A percentile compares a stretch with the other conserved stretches of the same genome.
Evolutionary conservation across 768 basidiomycete species (phyloP).

Genomic region (Mycena galopus): DNA sequence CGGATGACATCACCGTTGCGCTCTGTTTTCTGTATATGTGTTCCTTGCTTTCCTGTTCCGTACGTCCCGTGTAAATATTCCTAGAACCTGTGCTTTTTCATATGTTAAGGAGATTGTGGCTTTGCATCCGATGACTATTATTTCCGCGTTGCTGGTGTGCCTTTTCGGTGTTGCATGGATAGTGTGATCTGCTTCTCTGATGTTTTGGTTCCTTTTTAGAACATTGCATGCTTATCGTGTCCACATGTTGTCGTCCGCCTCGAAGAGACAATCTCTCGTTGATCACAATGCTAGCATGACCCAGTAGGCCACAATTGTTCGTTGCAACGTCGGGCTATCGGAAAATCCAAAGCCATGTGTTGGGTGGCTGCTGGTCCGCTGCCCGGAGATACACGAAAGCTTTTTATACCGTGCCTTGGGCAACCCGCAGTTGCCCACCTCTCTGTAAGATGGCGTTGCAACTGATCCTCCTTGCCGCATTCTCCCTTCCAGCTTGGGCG

Average conservation of each 20-base stretch:
- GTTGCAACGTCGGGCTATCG: neutral
- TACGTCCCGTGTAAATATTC: slow-evolving; percentile 53
- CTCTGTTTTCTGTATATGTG: slow-evolving; percentile 38
- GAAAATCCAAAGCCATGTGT: neutral
- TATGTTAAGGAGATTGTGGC: slow-evolving; percentile 9
- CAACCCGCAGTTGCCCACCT: neutral
- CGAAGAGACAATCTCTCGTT: slow-evolving; percentile 5
- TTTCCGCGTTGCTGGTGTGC: neutral
- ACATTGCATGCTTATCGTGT: slow-evolving; percentile 31
- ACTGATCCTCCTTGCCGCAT: slow-evolving; percentile 35
- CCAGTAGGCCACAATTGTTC: slow-evolving; percentile 8
- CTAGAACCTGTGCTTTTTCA: slow-evolving; percentile 43
- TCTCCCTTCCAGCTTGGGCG: slow-evolving; percentile 42
- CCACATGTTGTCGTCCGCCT: slow-evolving; percentile 28
- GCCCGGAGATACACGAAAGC: neutral
- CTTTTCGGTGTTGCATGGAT: neutral
- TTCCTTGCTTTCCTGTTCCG: slow-evolving; percentile 42
- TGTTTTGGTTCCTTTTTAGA: slow-evolving; percentile 19
- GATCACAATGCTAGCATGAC: neutral
- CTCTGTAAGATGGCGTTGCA: slow-evolving; percentile 31
- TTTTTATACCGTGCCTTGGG: slow-evolving; percentile 2
- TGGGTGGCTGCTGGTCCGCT: slow-evolving; percentile 15
- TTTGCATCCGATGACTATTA: slow-evolving; percentile 18
- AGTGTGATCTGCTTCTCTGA: slow-evolving; percentile 35
- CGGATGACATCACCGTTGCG: slow-evolving; percentile 46